Conservation (phyloP, 2,329 filamentous ascomycete genomes). For the Trichoderma sp. region DNA sequence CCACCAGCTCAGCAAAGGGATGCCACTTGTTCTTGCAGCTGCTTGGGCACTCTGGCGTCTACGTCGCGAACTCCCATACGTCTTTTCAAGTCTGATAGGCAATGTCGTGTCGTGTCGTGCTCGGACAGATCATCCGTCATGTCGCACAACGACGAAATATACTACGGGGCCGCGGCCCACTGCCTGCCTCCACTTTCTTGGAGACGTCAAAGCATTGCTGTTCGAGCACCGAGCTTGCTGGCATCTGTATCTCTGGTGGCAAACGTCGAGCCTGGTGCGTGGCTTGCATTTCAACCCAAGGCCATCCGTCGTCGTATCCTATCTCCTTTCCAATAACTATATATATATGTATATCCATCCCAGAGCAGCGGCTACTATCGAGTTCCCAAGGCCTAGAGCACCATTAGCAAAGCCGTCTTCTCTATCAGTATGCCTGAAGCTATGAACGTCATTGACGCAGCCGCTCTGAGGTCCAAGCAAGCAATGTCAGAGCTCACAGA, state of each 20-base stretch:
- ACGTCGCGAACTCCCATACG: constrained; percentile 9
- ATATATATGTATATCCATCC: background rate
- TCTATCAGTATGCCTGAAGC: background rate
- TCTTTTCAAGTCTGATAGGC: constrained; percentile 16
- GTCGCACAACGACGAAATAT: constrained; percentile 22
- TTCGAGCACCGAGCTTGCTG: constrained; percentile 3
- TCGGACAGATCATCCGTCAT: constrained; percentile 11
- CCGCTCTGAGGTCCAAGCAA: background rate
- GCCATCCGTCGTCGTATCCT: background rate
- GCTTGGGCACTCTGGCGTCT: constrained; percentile 22
- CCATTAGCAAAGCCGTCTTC: background rate
- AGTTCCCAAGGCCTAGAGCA: background rate
- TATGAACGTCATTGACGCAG: background rate
- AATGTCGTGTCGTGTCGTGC: constrained; percentile 24
- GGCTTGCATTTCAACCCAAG: background rate
- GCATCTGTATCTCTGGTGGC: constrained; percentile 11
- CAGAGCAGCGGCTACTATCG: background rate
- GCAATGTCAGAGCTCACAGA: background rate
- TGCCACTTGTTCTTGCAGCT: constrained; percentile 20
- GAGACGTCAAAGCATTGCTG: constrained; percentile 19
- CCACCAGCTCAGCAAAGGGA: constrained; percentile 14
- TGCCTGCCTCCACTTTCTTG: constrained; percentile 22
- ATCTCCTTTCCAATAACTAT: background rate
- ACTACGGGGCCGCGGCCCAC: constrained; percentile 23
- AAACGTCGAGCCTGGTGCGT: background rate